Conservation (phyloP, 192 early-diverging fungal species). For the Coemansia sp. region DNA sequence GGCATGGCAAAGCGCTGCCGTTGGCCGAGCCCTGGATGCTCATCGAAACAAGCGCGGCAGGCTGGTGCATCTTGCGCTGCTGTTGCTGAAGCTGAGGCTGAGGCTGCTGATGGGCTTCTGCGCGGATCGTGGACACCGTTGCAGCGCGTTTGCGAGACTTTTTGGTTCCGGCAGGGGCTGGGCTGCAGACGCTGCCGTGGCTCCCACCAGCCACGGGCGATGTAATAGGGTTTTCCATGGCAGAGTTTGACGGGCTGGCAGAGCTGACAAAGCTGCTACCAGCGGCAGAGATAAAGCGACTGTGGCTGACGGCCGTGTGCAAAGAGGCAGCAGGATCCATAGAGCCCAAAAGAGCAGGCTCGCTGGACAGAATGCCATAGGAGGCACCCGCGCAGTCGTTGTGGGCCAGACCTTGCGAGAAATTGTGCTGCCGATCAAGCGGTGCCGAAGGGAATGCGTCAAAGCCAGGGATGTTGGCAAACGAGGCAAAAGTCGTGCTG, state of each 20-base stretch:
- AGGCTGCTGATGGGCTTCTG: conserved; percentile 15
- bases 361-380: conserved; percentile 20
- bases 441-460: conserved; percentile 32
- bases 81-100: neutral
- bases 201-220: conserved; percentile 8
- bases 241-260: conserved; percentile 8
- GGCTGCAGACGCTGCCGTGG: conserved; percentile 22
- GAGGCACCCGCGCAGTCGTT: conserved; percentile 4
- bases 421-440: conserved; percentile 19
- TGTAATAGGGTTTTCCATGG: conserved; percentile 2
- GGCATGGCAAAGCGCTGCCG: neutral
- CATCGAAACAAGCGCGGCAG: conserved; percentile 12
- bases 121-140: conserved; percentile 33
- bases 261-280: neutral
- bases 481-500: conserved; percentile 29
- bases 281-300: conserved; percentile 17
- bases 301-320: conserved; percentile 13
- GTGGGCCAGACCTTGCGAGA: conserved; percentile 1
- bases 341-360: conserved; percentile 14
- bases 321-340: conserved; percentile 15
- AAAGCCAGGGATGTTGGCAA: conserved; percentile 36
- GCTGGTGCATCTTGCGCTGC: conserved; percentile 12
- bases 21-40: conserved; percentile 6
- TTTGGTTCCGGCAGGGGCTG: conserved; percentile 10
- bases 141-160: conserved; percentile 51